Base-by-base conservation (phyloP, 345 rosid species). In the Melaleuca alternifolia region DNA sequence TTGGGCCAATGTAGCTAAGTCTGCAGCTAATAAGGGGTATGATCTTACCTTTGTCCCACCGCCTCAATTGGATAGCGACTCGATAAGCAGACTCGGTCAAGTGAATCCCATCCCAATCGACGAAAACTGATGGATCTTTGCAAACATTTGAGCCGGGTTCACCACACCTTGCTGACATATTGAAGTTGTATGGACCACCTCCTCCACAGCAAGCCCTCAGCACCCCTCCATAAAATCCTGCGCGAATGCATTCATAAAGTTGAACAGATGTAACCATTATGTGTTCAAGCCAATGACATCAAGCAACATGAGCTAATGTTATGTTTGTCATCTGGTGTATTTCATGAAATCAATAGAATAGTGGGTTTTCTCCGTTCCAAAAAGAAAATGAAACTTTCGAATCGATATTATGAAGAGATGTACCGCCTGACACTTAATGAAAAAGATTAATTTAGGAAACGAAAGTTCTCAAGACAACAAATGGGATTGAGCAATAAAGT, bases 41-140 rank as follows among this genome's bases (percentile, higher is more conserved):
- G n/a, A n/a, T n/a, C n/a, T n/a, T n/a, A n/a, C n/a, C n/a, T n/a
- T n/a, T n/a, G n/a, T n/a, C n/a, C n/a, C n/a, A n/a, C n/a, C n/a
- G n/a, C n/a, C n/a, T n/a, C n/a, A n/a, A n/a, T n/a, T n/a, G n/a
- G n/a, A n/a, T n/a, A n/a, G n/a, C n/a, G n/a, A n/a, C n/a, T n/a
- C n/a, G 90, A 85, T 95, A 92, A 44, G 94, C 96, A 26, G 95
- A 94, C 46, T 95, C 96, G 6, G 98, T 95, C 51, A 93, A 88
- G 90, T 94, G 96, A 61, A 94, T 88, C 12, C 95, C 98, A 51
- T 95, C 98, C 96, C 98, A 95, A 76, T 90, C 92, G 23, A 92
- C 90, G 41, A 87, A 89, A n/a, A 84, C 79, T 1, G 91, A 89
- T 26, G 95, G 98, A 86, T 92, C 57, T 75, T 84, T 2, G 30